Base-by-base conservation (phyloP, 1,139 yeast genomes). In the Candida labiduridarum region DNA sequence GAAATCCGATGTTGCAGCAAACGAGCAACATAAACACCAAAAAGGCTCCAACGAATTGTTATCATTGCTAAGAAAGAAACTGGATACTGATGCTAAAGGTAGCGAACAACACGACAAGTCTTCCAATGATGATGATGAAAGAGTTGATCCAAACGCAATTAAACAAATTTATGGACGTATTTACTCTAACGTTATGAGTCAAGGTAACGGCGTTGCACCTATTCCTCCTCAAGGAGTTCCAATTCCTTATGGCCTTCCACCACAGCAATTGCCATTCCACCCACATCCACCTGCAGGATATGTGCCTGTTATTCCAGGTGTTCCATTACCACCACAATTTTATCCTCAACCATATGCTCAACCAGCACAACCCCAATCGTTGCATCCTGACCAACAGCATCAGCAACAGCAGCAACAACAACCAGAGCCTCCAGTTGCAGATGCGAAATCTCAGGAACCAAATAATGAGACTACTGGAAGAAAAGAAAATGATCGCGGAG, bases 81-180 rank as follows among this genome's bases (percentile, higher is more conserved):
- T 47, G 19, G 39, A 39, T 41, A 22, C n/a, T 31, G 36, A 18
- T 18, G 22, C n/a, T 18, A 31, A 31, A 12, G n/a, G 11, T 31
- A 16, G 25, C 7, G 51, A 44, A 25, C 10, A 34, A 8, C 33
- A 39, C 4, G 41, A 58, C 47, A 43, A 56, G 51, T 33, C 55
- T 49, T 61, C 50, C 6, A 56, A 58, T 11, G 52, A 42, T n/a
- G 65, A 51, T 38, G 48, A 48, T 25, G 42, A 45, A 16, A 43
- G 61, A 7, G 65, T 64, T 50, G 63, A 66, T 38, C 68, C 75
- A 41, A 66, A 72, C 52, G 81, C 80, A 8, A 74, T 78, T 46
- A 76, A 76, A 55, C 78, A 72, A 54, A 74, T 78, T 46, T 72
- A 82, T 49, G 81, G 81, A 1, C 81, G 79, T 48, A 76, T 80